Conservation (phyloP, 78 protist species). For the Guillardia theta region DNA sequence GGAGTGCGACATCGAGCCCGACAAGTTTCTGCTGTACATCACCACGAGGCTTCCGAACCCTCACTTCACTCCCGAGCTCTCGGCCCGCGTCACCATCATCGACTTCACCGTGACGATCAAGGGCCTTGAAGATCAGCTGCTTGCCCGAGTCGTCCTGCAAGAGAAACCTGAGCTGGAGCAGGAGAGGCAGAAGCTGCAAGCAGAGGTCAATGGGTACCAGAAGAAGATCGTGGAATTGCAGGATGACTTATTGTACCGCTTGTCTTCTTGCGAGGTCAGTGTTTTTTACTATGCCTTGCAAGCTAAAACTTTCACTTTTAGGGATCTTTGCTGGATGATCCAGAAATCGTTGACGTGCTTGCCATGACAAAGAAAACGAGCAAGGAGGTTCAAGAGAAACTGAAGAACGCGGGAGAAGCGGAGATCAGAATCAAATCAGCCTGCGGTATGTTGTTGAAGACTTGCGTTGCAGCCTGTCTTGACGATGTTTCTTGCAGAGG, state of each 20-base stretch:
- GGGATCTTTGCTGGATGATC: conserved; percentile 88
- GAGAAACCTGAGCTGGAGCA: conserved; percentile 85
- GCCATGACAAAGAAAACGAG: conserved; percentile 71
- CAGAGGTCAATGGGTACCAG: conserved; percentile 69
- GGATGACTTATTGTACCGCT: conserved; percentile 68
- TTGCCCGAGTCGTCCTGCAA: conserved; percentile 67
- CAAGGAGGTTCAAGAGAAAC: conserved; percentile 63
- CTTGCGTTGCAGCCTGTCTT: too few relatives aligned
- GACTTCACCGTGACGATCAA: conserved; percentile 84
- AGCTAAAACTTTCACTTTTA: too few relatives aligned
- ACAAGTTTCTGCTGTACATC: background rate
- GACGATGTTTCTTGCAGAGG: too few relatives aligned
- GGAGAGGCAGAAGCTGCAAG: conserved; percentile 64
- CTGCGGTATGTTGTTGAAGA: too few relatives aligned
- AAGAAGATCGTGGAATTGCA: conserved; percentile 68
- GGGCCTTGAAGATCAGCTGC: conserved; percentile 89
- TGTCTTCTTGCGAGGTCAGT: too few relatives aligned
- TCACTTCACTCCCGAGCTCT: conserved; percentile 85
- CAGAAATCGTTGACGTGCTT: conserved; percentile 73
- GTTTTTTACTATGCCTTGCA: too few relatives aligned
- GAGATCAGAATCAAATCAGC: conserved; percentile 67
- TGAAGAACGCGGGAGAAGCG: conserved; percentile 62
- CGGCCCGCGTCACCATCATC: conserved; percentile 78
- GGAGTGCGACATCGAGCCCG: background rate
- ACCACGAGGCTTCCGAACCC: conserved; percentile 83